Evolutionary conservation across 257 asterid genomes (phyloP), one percentile per base, ranked within the genome.

Genomic region (Gentiana dahurica): DNA sequence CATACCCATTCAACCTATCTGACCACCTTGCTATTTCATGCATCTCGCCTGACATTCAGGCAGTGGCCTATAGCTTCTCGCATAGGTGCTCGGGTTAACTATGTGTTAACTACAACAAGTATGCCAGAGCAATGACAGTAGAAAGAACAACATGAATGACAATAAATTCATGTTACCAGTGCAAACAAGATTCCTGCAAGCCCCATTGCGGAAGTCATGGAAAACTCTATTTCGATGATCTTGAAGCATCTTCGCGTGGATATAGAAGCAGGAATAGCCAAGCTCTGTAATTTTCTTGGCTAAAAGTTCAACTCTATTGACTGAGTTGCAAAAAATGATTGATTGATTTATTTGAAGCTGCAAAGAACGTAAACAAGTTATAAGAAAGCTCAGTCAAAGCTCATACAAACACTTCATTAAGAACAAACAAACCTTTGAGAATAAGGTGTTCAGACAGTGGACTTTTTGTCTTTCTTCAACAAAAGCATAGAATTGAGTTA

Each of bases 271-370:
- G 59, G 96, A 85, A 79, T 77, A 88, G 58, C 95, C 96, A 35
- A 88, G 95, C 75, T 88, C 95, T 1, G 96, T 88, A 55, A 88
- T 88, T 77, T 88, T 85, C 86, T 85, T 88, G 68, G 96, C 96
- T 64, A 85, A 78, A 71, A 88, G 89, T 72, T 88, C 97, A 54
- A 88, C 97, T 35, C 97, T 91, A 68, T 88, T 85, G 67, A 88
- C 97, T 58, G 97, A 88, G 70, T 88, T 85, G 81, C 97, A 88
- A 74, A 88, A 88, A 64, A 88, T 88, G 51, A 88, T 88, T 61
- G 95, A 85, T 69, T 88, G 96, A 69, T 88, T 88, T 67, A 88
- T 85, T 83, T 88, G 97, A 77, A 88, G 97, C 95, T 88, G 91
- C 51, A 71, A 49, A 35, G 49, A 58, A 73, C 58, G 65, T 12